Conservation (phyloP, 148 eudicot species). For the Spergularia bocconei region DNA sequence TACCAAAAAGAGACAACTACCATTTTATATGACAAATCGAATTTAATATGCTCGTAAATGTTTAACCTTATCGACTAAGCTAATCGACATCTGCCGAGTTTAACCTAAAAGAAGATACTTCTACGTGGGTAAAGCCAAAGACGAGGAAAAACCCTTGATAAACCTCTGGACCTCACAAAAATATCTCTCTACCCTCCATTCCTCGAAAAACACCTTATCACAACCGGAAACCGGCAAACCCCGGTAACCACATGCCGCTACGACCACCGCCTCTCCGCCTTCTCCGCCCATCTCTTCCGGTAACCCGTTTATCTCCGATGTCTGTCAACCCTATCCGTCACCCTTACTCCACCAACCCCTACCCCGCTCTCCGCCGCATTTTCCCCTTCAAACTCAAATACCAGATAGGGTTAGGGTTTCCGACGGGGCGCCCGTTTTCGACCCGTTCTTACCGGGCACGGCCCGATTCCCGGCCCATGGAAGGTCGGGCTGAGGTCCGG, state of each 20-base stretch:
- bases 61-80: no score
- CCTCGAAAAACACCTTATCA: background rate
- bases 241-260: constrained; percentile 36
- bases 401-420: constrained; percentile 27
- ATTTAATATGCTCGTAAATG: no score
- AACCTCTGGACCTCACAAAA: constrained; percentile 21
- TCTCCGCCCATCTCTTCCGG: constrained; percentile 39
- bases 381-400: constrained; percentile 63
- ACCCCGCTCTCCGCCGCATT: constrained; percentile 38
- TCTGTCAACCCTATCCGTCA: constrained; percentile 30
- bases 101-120: no score
- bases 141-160: constrained; percentile 23
- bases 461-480: constrained; percentile 23
- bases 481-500: constrained; percentile 8
- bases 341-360: constrained; percentile 24
- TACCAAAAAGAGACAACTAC: no score
- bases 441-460: constrained; percentile 31
- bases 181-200: background rate
- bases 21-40: no score
- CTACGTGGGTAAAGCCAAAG: no score
- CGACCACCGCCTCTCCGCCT: constrained; percentile 41
- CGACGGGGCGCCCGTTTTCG: constrained; percentile 35
- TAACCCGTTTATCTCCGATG: constrained; percentile 40
- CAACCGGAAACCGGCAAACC: constrained; percentile 17
- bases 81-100: no score